Evolutionary conservation across 208 protist species (phyloP), one percentile per base, ranked within the genome.

Genomic region (Leishmania aethiopica): DNA sequence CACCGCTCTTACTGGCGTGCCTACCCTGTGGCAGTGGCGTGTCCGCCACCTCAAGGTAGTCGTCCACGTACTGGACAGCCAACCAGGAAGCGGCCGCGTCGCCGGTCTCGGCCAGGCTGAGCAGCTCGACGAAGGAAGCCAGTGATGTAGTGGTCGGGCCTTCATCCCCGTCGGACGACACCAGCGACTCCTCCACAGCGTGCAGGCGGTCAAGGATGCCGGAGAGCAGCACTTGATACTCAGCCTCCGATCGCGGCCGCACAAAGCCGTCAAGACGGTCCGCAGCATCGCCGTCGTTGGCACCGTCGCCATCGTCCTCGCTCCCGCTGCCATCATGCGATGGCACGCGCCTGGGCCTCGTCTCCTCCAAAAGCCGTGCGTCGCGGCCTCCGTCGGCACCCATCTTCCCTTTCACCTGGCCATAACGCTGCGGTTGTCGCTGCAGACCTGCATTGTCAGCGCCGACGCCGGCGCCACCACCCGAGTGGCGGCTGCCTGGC

Each of bases 81-180:
- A 79, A 28, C 84, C 83, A 88, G 32, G 87, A 60, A 5, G 83
- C 66, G 32, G 57, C 71, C 6, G 71, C 67, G 78, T 86, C 82
- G 62, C 91, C 93, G 57, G 84, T 91, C 88, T 94, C 91, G 1
- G 87, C 84, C 35, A 94, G 83, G 35, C 86, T 86, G 69, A 94
- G 86, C 49, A 78, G 40, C 79, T 95, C 93, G 10, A 95, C 57
- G 10, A 96, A 81, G 40, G 76, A 83, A 8, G 84, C 85, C 15
- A 95, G 49, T 37, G 84, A 86, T 42, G 88, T 17, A 6, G 70
- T 69, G 64, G 57, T 45, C 35, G 74, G 76, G 40, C 77, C 83
- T 15, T 82, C 81, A n/a, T 75, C 83, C 55, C 73, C 77, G 78
- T 86, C 83, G 0, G 83, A 86, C 57, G 72, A 22, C 28, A 77